Base-by-base conservation (phyloP, 2,329 filamentous ascomycete genomes). In the Colletotrichum eleusines region DNA sequence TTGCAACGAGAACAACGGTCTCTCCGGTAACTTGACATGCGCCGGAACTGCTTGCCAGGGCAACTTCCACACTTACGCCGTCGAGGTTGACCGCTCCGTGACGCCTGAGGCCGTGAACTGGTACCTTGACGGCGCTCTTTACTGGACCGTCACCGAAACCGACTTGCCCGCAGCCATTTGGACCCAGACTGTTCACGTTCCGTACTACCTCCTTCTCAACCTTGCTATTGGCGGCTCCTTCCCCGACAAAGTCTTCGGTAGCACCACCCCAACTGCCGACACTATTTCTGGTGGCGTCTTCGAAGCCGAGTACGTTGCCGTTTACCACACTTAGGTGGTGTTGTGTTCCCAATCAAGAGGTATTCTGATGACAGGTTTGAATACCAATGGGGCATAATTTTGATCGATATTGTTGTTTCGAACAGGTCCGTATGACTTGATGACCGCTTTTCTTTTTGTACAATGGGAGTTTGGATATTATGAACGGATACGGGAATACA, bases 1-100 rank as follows among this genome's bases (percentile, higher is more conserved):
- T 1, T 85, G 84, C 75, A 77, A 80, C 58, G 84, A 85, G 74
- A 76, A 78, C 20, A 76, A 74, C 44, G 83, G 83, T 33, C 72
- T 81, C 58, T 74, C 46, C 23, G 35, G 63, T 23, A 50, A 46
- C 42, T 9, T 54, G 2, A 54, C 51, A n/a, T 54, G 46, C 46
- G 23, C 11, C 46, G 46, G 46, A 5, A 16, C 11, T 26, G 23
- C 11, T 16, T 50, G 46, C 46, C 46, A 50, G 46, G 46, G 46
- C 46, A 50, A 9, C 12, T 50, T 50, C 46, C 46, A 50, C 5
- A 50, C 23, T 8, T 50, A 50, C 14, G 46, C 46, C 2, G 46
- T 50, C 2, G 46, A 50, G 46, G 23, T 50, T 26, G 23, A 50
- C 46, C 46, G 46, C 5, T 2, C 23, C 9, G 5, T 23, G 23